A percentile compares a stretch with the other conserved stretches of the same genome.
phyloP scores from a whole-genome alignment of 1,139 yeast genomes.

The Wickerhamomyces sp. region DNA sequence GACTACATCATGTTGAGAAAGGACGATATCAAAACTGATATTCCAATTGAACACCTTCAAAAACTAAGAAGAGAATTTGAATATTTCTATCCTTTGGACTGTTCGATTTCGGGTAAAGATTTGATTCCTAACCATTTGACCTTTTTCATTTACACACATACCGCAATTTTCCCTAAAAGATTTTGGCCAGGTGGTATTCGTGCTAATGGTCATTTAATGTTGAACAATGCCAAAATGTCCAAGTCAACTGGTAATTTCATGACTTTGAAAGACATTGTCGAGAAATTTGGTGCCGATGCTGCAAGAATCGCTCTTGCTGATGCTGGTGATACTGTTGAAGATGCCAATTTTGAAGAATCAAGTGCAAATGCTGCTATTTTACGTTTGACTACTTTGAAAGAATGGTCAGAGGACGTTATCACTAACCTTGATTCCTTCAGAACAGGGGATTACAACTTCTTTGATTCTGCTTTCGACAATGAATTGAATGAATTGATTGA shows the following conservation, averaged over 20 bases:
- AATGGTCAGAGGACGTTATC: slow-evolving; percentile 84
- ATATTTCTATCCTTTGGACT: slow-evolving; percentile 91
- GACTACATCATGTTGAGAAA: slow-evolving; percentile 84
- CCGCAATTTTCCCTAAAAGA: slow-evolving; percentile 84
- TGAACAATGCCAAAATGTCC: slow-evolving; percentile 97
- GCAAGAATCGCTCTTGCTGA: slow-evolving; percentile 96
- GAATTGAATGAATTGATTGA: slow-evolving; percentile 85
- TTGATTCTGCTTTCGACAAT: slow-evolving; percentile 86
- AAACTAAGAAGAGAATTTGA: slow-evolving; percentile 88
- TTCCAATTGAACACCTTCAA: slow-evolving; percentile 64
- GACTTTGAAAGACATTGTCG: slow-evolving; percentile 79
- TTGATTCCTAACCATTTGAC: slow-evolving; percentile 96
- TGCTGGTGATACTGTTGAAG: slow-evolving; percentile 97
- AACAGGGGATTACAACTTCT: slow-evolving; percentile 66
- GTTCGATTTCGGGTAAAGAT: slow-evolving; percentile 92
- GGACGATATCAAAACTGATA: slow-evolving; percentile 48
- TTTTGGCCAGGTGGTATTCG: slow-evolving; percentile 95
- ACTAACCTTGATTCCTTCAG: slow-evolving; percentile 52
- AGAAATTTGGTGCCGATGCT: slow-evolving; percentile 97
- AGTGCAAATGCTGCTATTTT: slow-evolving; percentile 97
- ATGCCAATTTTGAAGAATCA: slow-evolving; percentile 95
- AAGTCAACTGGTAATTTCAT: slow-evolving; percentile 96
- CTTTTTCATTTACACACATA: slow-evolving; percentile 88
- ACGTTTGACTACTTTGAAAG: slow-evolving; percentile 86
- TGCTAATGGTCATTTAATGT: slow-evolving; percentile 91